A percentile compares a stretch with the other conserved stretches of the same genome.
Evolutionary conservation across 306 rosid genomes (phyloP).

Genomic region (Adenanthera pavonina): DNA sequence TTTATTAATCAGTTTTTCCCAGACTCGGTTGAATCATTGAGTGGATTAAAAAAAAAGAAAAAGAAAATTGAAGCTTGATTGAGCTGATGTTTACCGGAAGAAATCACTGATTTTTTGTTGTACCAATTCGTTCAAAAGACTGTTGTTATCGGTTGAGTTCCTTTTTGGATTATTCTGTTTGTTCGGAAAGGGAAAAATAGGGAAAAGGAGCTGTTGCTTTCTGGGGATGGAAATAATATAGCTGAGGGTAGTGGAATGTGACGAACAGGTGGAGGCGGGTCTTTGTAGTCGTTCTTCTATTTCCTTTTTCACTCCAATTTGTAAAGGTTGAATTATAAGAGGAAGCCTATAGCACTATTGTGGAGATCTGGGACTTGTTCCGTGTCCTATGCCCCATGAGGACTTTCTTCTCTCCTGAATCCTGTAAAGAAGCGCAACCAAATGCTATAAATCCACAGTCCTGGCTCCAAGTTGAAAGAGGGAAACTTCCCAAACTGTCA

Average conservation of each 20-base stretch:
- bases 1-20: constrained; percentile 18
- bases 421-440: constrained; percentile 72
- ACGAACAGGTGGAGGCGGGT: constrained; percentile 35
- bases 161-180: constrained; percentile 9
- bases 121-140: background rate
- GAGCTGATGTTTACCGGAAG: constrained; percentile 27
- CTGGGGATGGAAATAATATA: constrained; percentile 42
- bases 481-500: constrained; percentile 73
- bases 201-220: constrained; percentile 35
- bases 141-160: constrained; percentile 4
- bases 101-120: constrained; percentile 19
- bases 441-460: constrained; percentile 86
- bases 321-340: constrained; percentile 49
- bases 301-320: constrained; percentile 29
- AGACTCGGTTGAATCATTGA: constrained; percentile 10
- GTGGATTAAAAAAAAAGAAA: background rate
- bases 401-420: constrained; percentile 81
- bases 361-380: constrained; percentile 88
- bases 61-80: constrained; percentile 13
- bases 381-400: constrained; percentile 80
- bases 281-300: constrained; percentile 25
- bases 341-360: constrained; percentile 55
- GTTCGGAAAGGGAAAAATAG: constrained; percentile 17
- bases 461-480: constrained; percentile 98
- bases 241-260: constrained; percentile 45